Conservation (phyloP, 805 yeast genomes). For the Danielia reshetovae region DNA sequence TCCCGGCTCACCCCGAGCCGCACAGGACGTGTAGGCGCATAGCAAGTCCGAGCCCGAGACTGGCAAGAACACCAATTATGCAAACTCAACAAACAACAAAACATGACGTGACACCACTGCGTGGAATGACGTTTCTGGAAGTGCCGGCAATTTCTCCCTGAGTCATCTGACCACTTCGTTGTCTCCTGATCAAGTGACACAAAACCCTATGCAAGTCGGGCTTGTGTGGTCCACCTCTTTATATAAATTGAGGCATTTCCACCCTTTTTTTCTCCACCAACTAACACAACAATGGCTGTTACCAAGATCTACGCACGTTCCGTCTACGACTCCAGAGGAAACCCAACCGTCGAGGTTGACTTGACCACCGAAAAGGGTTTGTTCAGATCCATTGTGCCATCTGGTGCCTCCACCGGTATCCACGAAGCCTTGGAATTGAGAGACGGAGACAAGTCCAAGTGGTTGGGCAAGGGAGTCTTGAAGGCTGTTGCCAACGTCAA, state of each 20-base stretch:
- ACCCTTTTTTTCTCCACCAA: conserved; percentile 8
- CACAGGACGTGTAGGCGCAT: no score
- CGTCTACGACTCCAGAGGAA: conserved; percentile 99
- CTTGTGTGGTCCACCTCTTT: conserved; percentile 20
- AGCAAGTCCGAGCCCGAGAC: no score
- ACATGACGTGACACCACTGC: no score
- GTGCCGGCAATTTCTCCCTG: no score
- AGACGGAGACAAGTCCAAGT: conserved; percentile 95
- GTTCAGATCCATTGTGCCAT: conserved; percentile 97
- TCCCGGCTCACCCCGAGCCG: no score
- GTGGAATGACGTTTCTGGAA: no score
- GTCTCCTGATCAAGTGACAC: conserved; percentile 2
- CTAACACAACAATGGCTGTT: conserved; percentile 61
- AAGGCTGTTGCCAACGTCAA: conserved; percentile 97
- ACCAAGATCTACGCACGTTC: conserved; percentile 88
- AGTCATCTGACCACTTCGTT: no score
- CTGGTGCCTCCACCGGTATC: conserved; percentile 99
- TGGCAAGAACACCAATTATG: no score
- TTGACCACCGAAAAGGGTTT: conserved; percentile 86
- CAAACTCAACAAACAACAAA: no score
- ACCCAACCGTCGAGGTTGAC: conserved; percentile 99
- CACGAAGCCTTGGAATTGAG: conserved; percentile 98
- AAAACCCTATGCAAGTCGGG: conserved; percentile 14
- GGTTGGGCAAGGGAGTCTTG: conserved; percentile 98
- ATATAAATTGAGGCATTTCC: conserved; percentile 1